Evolutionary conservation across 2,329 filamentous ascomycete genomes (phyloP).

Genomic region (Davidsoniella eucalypti): DNA sequence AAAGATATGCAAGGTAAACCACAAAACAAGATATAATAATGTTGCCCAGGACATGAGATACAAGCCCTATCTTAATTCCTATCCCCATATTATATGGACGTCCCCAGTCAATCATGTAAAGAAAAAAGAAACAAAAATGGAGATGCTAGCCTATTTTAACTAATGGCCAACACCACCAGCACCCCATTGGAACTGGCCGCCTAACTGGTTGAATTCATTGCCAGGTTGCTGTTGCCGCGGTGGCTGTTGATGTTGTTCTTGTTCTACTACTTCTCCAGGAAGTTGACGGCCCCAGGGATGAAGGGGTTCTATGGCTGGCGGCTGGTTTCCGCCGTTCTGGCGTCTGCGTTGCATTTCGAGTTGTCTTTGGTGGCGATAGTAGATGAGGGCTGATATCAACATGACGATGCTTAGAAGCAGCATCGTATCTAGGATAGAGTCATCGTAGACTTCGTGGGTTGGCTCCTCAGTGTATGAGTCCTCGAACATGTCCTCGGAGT

Average conservation of each 20-base stretch:
- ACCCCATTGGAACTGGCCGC: conserved; percentile 49
- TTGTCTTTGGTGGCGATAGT: conserved; percentile 60
- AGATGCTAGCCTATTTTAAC: neutral
- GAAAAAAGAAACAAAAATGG: neutral
- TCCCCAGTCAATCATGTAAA: neutral
- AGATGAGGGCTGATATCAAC: conserved; percentile 60
- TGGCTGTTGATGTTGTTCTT: conserved; percentile 16
- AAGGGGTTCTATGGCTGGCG: neutral
- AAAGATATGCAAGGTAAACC: too few species aligned
- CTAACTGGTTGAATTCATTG: conserved; percentile 33
- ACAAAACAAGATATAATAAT: too few species aligned
- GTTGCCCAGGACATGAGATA: neutral
- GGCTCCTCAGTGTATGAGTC: conserved; percentile 38
- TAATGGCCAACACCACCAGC: conserved; percentile 41
- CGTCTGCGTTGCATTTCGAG: conserved; percentile 27
- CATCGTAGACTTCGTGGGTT: conserved; percentile 52
- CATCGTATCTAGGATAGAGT: conserved; percentile 68
- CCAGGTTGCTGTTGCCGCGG: conserved; percentile 12
- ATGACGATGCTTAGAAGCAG: conserved; percentile 66
- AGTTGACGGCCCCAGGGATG: neutral
- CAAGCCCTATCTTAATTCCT: neutral
- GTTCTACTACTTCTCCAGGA: neutral
- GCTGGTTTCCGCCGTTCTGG: too few species aligned
- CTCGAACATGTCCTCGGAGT: conserved; percentile 28
- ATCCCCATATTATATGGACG: too few species aligned